Evolutionary conservation across 345 rosid species (phyloP).

Genomic region (Salix dunnii): DNA sequence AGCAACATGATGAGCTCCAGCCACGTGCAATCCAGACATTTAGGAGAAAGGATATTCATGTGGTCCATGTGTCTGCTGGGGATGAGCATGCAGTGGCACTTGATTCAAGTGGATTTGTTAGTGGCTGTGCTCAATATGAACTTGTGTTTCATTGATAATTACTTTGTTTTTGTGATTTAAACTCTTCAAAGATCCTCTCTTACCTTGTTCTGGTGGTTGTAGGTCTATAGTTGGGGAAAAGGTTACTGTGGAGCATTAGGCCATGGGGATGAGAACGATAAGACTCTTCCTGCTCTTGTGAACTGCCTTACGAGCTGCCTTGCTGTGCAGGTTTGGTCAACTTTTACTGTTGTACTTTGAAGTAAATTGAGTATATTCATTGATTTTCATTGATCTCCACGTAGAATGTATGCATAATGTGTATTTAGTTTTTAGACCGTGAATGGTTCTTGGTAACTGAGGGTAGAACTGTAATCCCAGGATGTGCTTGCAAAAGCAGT

Average conservation of each 20-base stretch:
- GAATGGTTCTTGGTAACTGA: not conserved
- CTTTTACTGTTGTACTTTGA: not conserved
- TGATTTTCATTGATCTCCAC: not conserved
- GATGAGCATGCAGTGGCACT: constrained; percentile 95
- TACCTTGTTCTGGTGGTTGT: constrained; percentile 18
- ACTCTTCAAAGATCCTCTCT: not conserved
- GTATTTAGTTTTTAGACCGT: not conserved
- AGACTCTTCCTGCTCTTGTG: constrained; percentile 70
- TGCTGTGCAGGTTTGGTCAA: constrained; percentile 65
- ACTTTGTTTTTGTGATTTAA: constrained; percentile 1
- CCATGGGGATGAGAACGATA: constrained; percentile 93
- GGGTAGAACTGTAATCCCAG: not conserved
- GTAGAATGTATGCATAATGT: constrained; percentile 1
- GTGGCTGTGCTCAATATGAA: constrained; percentile 20
- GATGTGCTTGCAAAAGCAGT: not conserved
- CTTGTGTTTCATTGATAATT: not conserved
- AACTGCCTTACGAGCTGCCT: constrained; percentile 57
- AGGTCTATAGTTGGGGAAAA: constrained; percentile 98
- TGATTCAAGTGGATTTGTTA: constrained; percentile 87
- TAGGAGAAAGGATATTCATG: constrained; percentile 61
- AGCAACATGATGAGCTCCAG: constrained; percentile 77
- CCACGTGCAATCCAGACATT: constrained; percentile 78
- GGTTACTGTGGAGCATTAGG: constrained; percentile 98
- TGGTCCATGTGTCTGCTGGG: constrained; percentile 90
- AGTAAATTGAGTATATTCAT: not conserved